Percentiles rank a stretch among this genome's conserved stretches.
Evolutionary conservation across 2,329 filamentous ascomycete genomes (phyloP).

Genomic region (Penicillium sp.): DNA sequence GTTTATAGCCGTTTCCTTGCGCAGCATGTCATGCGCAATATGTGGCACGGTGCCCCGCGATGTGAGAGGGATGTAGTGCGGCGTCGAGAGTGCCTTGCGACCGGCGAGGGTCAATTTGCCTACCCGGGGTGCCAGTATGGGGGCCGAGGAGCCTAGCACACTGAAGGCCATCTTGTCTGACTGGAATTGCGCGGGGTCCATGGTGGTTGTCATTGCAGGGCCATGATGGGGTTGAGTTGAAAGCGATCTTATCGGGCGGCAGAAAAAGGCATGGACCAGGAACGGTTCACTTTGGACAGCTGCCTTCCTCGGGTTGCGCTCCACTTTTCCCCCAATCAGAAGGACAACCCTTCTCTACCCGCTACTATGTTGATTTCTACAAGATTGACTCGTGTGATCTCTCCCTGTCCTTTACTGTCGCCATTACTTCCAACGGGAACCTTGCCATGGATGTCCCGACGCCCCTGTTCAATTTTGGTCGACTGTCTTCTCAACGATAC

Average conservation of each 20-base stretch:
- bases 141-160: conserved; percentile 36
- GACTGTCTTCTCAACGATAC: too few relatives aligned
- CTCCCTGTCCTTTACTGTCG: too few relatives aligned
- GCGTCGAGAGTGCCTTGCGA: conserved; percentile 74
- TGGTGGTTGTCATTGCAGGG: conserved; percentile 25
- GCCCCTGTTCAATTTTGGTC: too few relatives aligned
- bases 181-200: conserved; percentile 32
- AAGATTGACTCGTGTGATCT: too few relatives aligned
- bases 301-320: too few relatives aligned
- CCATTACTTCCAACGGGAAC: too few relatives aligned
- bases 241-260: conserved; percentile 23
- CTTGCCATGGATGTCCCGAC: too few relatives aligned
- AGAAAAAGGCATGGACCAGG: conserved; percentile 16
- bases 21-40: conserved; percentile 81
- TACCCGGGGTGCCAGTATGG: conserved; percentile 61
- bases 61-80: conserved; percentile 77
- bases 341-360: too few relatives aligned
- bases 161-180: conserved; percentile 45
- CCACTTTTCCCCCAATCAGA: too few relatives aligned
- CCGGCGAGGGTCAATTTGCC: conserved; percentile 67
- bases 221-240: conserved; percentile 11
- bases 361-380: too few relatives aligned
- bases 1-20: conserved; percentile 65
- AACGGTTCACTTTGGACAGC: too few relatives aligned
- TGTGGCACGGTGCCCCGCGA: conserved; percentile 88